phyloP scores from a whole-genome alignment of 331 rosid species.

The Prunus yedoensis region DNA sequence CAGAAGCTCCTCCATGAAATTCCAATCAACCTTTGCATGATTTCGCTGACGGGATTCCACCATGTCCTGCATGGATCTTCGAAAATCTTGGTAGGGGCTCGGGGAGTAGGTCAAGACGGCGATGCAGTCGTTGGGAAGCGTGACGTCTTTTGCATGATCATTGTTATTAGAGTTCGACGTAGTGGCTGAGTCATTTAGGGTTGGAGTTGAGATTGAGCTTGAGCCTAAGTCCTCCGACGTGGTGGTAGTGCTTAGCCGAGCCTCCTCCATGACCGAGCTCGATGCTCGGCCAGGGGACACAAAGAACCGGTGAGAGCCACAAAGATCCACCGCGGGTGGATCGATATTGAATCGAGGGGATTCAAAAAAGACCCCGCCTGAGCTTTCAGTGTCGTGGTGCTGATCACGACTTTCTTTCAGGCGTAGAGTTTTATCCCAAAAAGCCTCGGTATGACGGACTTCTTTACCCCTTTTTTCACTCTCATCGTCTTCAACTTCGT shows the following conservation, averaged over 20 bases:
- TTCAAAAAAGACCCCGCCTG: conserved; percentile 26
- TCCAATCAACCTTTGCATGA: conserved; percentile 63
- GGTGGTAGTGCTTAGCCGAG: conserved; percentile 23
- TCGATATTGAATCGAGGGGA: conserved; percentile 33
- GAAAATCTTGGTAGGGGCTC: conserved; percentile 60
- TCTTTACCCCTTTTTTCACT: conserved; percentile 10
- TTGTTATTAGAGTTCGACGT: neutral
- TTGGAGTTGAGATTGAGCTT: conserved; percentile 32
- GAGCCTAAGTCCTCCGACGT: conserved; percentile 41
- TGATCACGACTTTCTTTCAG: neutral
- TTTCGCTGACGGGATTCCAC: conserved; percentile 45
- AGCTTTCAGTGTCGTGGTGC: conserved; percentile 8
- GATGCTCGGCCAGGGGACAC: conserved; percentile 37
- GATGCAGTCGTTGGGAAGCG: conserved; percentile 45
- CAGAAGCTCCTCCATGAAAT: conserved; percentile 77
- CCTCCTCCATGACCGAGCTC: conserved; percentile 45
- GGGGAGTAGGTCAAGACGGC: conserved; percentile 54
- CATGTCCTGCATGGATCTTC: conserved; percentile 58
- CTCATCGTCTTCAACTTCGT: neutral
- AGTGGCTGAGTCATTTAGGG: conserved; percentile 19
- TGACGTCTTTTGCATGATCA: neutral
- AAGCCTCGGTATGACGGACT: neutral
- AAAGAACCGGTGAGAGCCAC: conserved; percentile 52
- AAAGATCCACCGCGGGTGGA: conserved; percentile 31
- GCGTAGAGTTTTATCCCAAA: conserved; percentile 2